These are phyloP conservation scores for Microdochium trichocladiopsis DNA, from an alignment of 2,329 filamentous ascomycete genomes.

Conservation along the genomic window DNA sequence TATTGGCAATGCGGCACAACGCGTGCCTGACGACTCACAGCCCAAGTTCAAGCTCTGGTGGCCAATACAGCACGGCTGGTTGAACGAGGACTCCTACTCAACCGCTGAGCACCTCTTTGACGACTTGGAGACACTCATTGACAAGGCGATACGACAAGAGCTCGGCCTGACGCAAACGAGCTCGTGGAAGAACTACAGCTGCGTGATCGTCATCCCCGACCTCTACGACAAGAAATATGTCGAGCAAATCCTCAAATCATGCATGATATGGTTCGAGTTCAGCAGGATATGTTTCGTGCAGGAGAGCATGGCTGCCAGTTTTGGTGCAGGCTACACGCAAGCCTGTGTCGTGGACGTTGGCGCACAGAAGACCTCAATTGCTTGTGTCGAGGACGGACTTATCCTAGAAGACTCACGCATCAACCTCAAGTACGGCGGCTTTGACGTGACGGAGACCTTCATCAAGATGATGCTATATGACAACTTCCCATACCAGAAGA, in stretches of 20 bases:
- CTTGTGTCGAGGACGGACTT: constrained; percentile 94
- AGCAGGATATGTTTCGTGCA: constrained; percentile 88
- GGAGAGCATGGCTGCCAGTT: constrained; percentile 89
- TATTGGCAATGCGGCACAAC: constrained; percentile 72
- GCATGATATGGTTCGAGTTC: constrained; percentile 87
- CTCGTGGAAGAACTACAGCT: constrained; percentile 86
- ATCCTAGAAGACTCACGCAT: constrained; percentile 90
- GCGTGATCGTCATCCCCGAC: constrained; percentile 95
- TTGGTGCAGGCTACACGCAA: constrained; percentile 89
- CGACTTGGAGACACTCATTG: constrained; percentile 81
- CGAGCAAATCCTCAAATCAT: constrained; percentile 73
- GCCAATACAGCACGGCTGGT: constrained; percentile 79
- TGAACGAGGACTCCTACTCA: constrained; percentile 84
- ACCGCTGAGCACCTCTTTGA: constrained; percentile 75
- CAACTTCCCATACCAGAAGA: constrained; percentile 90
- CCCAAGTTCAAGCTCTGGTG: constrained; percentile 90
- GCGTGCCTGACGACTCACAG: constrained; percentile 81
- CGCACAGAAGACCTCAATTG: constrained; percentile 94
- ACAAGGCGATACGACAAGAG: constrained; percentile 80
- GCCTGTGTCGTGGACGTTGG: constrained; percentile 95
- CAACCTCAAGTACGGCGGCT: constrained; percentile 90
- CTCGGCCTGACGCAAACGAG: constrained; percentile 70
- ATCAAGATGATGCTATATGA: constrained; percentile 98
- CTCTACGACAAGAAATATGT: constrained; percentile 94
- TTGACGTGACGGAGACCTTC: constrained; percentile 89